Percentiles rank a stretch among this genome's conserved stretches.
phyloP scores from a whole-genome alignment of 2,329 filamentous ascomycete species.

The Talaromyces sp. region DNA sequence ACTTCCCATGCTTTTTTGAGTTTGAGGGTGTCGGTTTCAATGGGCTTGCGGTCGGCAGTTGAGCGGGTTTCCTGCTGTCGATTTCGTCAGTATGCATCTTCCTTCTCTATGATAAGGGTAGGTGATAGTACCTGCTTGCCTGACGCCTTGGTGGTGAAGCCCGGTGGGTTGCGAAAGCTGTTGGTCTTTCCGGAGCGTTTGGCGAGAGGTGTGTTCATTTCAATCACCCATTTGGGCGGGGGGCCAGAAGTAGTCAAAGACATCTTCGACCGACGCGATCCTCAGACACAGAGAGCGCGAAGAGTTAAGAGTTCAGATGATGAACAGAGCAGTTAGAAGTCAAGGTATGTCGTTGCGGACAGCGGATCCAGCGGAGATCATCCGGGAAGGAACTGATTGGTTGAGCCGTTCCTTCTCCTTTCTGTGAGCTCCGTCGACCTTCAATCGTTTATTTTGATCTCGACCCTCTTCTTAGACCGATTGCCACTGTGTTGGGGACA shows the following conservation, averaged over 20 bases:
- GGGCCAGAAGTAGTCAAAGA: constrained; percentile 35
- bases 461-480: not conserved
- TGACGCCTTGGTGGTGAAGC: constrained; percentile 56
- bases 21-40: constrained; percentile 92
- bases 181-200: constrained; percentile 58
- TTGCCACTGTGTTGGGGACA: not conserved
- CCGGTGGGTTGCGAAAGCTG: constrained; percentile 77
- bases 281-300: not conserved
- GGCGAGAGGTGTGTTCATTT: constrained; percentile 66
- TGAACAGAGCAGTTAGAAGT: not conserved
- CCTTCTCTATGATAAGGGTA: not conserved
- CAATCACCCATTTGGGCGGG: constrained; percentile 74
- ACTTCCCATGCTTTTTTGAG: constrained; percentile 99
- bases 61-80: constrained; percentile 17
- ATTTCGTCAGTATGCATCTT: constrained; percentile 1
- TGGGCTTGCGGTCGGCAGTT: constrained; percentile 58
- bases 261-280: constrained; percentile 14
- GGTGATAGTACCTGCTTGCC: constrained; percentile 52
- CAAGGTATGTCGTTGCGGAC: not conserved
- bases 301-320: not conserved
- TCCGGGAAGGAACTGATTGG: not conserved
- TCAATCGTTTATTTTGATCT: not conserved
- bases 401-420: not conserved
- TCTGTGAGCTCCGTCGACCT: not conserved
- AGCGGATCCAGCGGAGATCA: not conserved